Base-by-base conservation (phyloP, 495 filamentous ascomycete species). In the Platismatia glauca region DNA sequence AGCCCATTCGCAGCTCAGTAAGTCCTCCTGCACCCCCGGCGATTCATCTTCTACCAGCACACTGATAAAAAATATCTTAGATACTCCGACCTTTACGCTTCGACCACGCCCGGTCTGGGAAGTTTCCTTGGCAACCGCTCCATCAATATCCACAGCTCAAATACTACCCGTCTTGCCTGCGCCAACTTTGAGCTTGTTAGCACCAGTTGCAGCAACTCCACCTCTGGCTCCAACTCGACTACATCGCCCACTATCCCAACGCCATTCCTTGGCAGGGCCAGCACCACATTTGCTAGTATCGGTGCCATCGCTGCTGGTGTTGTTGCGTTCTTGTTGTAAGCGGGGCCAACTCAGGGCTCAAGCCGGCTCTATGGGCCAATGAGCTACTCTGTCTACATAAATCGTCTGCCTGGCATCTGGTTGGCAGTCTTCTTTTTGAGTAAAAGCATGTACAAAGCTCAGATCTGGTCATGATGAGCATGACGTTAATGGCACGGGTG, bases 41-140 rank as follows among this genome's bases (percentile, higher is more conserved):
- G 9, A 2, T 20, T 18, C 46, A 7, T 56, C 27, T 35, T 22
- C 4, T 24, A 12, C 31, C 15, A 2, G 7, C 37, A 48, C 7
- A 31, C 46, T 33, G 62, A 64, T 34, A 71, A 70, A 60, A 60
- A 68, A 0, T 85, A 74, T 73, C 66, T 67, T 52, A 75, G 72
- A 24, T 95, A 88, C 73, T 69, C 73, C 55, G 91, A 96, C 71
- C 69, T 74, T 35, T 96, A 85, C 76, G 71, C 86, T 20, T 87
- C 88, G 6, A 84, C 84, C 34, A 62, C 73, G 48, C 67, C 75
- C 39, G 83, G 81, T 31, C 73, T 77, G 31, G 79, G 76, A 38
- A 76, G 88, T 57, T 96, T 86, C 78, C 83, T 95, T 67, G 89
- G 89, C 58, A 88, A 92, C 77, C 81, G 85, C 58, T 90, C 86